A percentile compares a stretch with the other conserved stretches of the same genome.
Conservation (phyloP, 1,284 basidiomycete genomes). For the Cystobasidiaceae sp. region DNA sequence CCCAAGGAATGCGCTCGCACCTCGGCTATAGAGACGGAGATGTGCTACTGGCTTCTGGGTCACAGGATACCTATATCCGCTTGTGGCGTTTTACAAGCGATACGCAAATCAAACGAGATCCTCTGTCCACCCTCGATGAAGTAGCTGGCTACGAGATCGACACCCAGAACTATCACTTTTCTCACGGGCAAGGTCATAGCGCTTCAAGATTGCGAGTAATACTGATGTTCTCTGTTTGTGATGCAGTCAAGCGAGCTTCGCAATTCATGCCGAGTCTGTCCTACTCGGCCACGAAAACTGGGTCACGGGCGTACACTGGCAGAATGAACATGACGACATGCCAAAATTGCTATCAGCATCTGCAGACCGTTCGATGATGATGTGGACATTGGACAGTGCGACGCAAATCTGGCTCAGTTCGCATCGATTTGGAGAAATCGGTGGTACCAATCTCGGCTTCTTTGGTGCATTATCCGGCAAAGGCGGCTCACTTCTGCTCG, state of each 20-base stretch:
- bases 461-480: slow-evolving; percentile 73
- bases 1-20: slow-evolving; percentile 38
- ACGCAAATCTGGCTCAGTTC: slow-evolving; percentile 75
- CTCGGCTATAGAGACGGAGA: slow-evolving; percentile 43
- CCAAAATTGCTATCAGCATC: slow-evolving; percentile 76
- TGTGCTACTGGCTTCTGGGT: slow-evolving; percentile 73
- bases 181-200: not conserved
- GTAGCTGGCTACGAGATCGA: slow-evolving; percentile 64
- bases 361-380: slow-evolving; percentile 82
- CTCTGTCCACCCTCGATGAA: slow-evolving; percentile 29
- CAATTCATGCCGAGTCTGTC: slow-evolving; percentile 76
- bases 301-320: slow-evolving; percentile 80
- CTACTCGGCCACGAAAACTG: slow-evolving; percentile 87
- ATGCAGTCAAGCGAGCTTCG: slow-evolving; percentile 41
- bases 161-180: slow-evolving; percentile 54
- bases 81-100: slow-evolving; percentile 62
- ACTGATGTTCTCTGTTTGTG: slow-evolving; percentile 23
- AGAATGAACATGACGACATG: slow-evolving; percentile 48
- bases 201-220: not conserved
- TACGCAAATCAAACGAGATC: slow-evolving; percentile 16
- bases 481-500: slow-evolving; percentile 60
- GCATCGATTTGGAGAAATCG: slow-evolving; percentile 85
- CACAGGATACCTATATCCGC: slow-evolving; percentile 84
- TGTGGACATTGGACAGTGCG: slow-evolving; percentile 65
- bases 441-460: slow-evolving; percentile 70